Base-by-base conservation (phyloP, 1,284 basidiomycete genomes). In the Sporisorium scitamineum region DNA sequence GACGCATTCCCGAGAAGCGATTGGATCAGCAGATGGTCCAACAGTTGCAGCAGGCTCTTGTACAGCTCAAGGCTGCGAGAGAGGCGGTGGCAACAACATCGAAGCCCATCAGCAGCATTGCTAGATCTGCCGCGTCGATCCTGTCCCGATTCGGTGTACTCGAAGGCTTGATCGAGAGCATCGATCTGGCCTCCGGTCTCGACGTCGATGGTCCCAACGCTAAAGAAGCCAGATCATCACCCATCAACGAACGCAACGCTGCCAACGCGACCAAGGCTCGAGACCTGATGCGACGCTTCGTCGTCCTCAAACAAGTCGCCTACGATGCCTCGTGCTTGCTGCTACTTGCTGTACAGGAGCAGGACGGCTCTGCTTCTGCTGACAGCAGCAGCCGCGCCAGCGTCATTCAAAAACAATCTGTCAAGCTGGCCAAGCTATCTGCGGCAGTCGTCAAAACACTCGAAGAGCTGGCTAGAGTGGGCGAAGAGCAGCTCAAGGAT, bases 161-260 rank as follows among this genome's bases (percentile, higher is more conserved):
- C 14, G 61, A 73, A n/a, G 34, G 54, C 9, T 52, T 69, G 26
- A n/a, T 81, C 22, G 81, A 83, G 55, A 78, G 78, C 47, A 56
- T 81, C 27, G 80, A 81, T 42, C 44, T 83, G 3, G 81, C 81
- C 26, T 68, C 73, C 7, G 51, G 64, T 22, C 67, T 83, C 20
- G 81, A 83, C 48, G 71, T 81, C 24, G 81, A 83, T 50, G 80
- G 79, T 7, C 73, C 69, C 2, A 51, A 54, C 13, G 24, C 42
- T 20, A 61, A 61, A 27, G 70, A 73, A n/a, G 42, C 26, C 44
- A 34, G 37, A 5, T 39, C 45, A 9, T 66, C 70, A 24, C 45
- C 64, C 27, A 76, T 70, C 60, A 67, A 75, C 48, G 59, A 68
- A 31, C 74, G 62, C 27, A 70, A 67, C 22, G 61, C 62, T 26